Base-by-base conservation (phyloP, 148 eudicot species). In the Polygonum maritimum region DNA sequence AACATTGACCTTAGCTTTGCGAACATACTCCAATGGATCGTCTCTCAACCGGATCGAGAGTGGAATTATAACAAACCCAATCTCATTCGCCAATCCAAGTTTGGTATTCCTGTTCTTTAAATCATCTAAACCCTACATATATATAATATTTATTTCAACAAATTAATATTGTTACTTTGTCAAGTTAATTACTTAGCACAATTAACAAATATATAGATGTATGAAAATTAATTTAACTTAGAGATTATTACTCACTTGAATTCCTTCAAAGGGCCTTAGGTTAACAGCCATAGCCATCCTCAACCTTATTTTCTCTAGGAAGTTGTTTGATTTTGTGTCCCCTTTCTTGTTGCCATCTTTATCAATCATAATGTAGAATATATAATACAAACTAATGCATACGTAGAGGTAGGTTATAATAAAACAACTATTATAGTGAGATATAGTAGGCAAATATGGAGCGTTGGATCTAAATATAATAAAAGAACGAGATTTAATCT, bases 21-120 rank as follows among this genome's bases (percentile, higher is more conserved):
- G 47, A 71, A 71, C 48, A 71, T 71, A 44, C 11, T 71, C 74
- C 33, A 71, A 41, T 7, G 48, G 74, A 15, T 71, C 74, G 41
- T 71, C 49, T 40, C 31, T 39, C 2, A 39, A 39, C 26, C 49
- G 15, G 49, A 71, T 40, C 2, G 48, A 39, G 48, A 71, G 49
- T 15, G 74, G 74, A 10, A 71, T 2, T 39, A 71, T 2, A 11
- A 71, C 74, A 71, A 39, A 39, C 21, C 74, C 74, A 38, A 71
- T 5, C 48, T 44, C 12, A 71, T 39, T 71, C 15, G 19, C 74
- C 49, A 18, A 4, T 71, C 74, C 74, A 71, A 40, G 44, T 16
- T 71, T 44, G 12, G 48, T 71, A 31, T 69, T 12, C 47, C 41
- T 71, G 14, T 71, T 44, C 74, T 39, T 71, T 40, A 69, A 36